Base-by-base conservation (phyloP, 805 yeast genomes). In the Ogataea polymorpha region DNA sequence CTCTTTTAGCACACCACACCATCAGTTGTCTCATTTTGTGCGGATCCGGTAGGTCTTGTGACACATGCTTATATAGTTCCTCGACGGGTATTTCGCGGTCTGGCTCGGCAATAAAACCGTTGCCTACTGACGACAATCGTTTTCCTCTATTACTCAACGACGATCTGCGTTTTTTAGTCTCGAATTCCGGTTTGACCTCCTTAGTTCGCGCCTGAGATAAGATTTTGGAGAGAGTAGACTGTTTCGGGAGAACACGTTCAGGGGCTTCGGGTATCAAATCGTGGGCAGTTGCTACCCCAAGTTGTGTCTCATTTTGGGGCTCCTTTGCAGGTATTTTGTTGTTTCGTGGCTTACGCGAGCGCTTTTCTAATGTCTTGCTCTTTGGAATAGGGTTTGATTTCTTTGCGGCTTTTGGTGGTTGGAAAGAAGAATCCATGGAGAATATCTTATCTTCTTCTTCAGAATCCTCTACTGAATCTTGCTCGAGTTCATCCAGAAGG, bases 71-170 rank as follows among this genome's bases (percentile, higher is more conserved):
- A 57, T 74, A 78, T 52, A 78, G 78, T 39, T 79, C 80, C 8
- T 62, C 51, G 0, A 69, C 65, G 0, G 77, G 71, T 1, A 85
- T 76, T 33, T 77, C 80, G 1, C 71, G 67, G 56, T 84, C 90
- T 2, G 90, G 90, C 23, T 72, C 73, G 0, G 82, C 86, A 2
- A 67, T 69, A 50, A 77, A 78, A 2, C 90, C 91, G 53, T 81
- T 82, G 2, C 90, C 89, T 6, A 84, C 74, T 0, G 89, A 80
- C 54, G 86, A 83, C 2, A 80, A 75, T 21, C 93, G 62, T 52
- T 81, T 82, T 6, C 93, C 93, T 24, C 93, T 65, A 39, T 74
- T 72, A 28, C 71, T 57, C 48, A 80, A 61, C 1, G 84, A 77
- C 1, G 77, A 55, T 38, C 83, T 56, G 49, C 84, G 65, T 15